Base-by-base conservation (phyloP, 1,284 basidiomycete species). In the Tetrapyrgos nigripes region DNA sequence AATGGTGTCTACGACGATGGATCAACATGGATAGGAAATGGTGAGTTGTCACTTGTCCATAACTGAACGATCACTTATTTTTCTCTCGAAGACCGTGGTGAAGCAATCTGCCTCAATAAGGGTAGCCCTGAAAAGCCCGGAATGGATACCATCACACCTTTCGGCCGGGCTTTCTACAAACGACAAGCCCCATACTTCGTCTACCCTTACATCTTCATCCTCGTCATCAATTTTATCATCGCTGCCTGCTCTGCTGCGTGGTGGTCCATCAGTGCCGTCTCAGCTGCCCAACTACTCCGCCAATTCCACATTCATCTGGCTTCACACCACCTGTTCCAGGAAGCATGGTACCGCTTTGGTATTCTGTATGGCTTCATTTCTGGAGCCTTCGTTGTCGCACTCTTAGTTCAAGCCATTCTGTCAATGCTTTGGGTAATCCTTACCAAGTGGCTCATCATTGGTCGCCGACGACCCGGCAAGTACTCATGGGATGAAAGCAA, bases 81-180 rank as follows among this genome's bases (percentile, higher is more conserved):
- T 9, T 14, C 17, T 40, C n/a, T 31, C 29, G 35, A 47, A 73
- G 73, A 76, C 31, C 66, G 63, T 19, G 74, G 75, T 17, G 73
- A 76, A 54, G 74, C 76, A 8, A 69, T 79, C 13, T 77, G 77
- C 64, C 74, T 73, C 65, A 73, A 67, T 64, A 69, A 61, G 51
- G 71, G 66, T 17, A 61, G 57, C 21, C 45, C 65, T 4, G 33
- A 50, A 17, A 43, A 65, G 50, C 62, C 61, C 35, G 60, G 65
- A 50, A 62, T 62, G 21, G 70, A 73, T 56, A 80, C 79, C 1
- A 75, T 67, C 29, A 80, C 79, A 2, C 80, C 80, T 3, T 82
- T 82, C 62, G 79, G 78, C n/a, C 71, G 73, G 53, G 79, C 80
- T 1, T 81, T 78, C 67, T 80, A 82, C 70, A 69, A 72, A 60